Evolutionary conservation across 345 rosid genomes (phyloP), one percentile per base, ranked within the genome.

Genomic region (Linum lewisii): DNA sequence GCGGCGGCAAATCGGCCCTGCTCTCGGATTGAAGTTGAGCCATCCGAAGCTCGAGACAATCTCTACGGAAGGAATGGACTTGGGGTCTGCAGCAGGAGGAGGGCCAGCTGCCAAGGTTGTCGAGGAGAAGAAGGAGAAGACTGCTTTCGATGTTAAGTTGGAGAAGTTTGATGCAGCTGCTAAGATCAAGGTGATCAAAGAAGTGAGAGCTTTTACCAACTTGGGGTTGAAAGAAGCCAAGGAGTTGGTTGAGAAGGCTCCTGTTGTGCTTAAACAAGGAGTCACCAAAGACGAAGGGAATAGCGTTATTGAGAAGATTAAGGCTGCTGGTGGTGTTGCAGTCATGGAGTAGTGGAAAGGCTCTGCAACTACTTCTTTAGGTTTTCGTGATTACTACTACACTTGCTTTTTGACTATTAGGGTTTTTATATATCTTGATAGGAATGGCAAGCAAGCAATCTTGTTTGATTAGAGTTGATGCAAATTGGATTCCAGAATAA

Each of bases 211-310:
- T 1, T 74, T 80, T 51, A 74, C 79, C n/a, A 70, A 34, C 69
- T 68, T 79, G 69, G 84, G 84, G 6, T 54, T 77, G 73, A 79
- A 77, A 69, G 84, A 79, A 69, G 84, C 81, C 32, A 79, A 79
- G 51, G 79, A 77, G 2, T 73, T 79, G 65, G 81, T 79, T 32
- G 81, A 79, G 68, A 79, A 77, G 62, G 77, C 49, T 2, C 84
- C 84, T 47, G 71, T 37, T 37, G 16, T 77, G 54, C 75, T 79
- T 29, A 79, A 79, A 61, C 75, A 79, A 45, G 79, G 84, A 24
- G 62, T 77, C 23, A 65, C 78, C 23, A 77, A 77, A 64, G 84
- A 80, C 51, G 84, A 80, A 68, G 84, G 77, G 22, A 69, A 63
- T 65, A 63, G 19, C 22, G 74, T 75, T 19, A 65, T 75, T 22